Evolutionary conservation across 129 eudicot species (phyloP), one percentile per base, ranked within the genome.

Genomic region (Helichrysum umbraculigerum): DNA sequence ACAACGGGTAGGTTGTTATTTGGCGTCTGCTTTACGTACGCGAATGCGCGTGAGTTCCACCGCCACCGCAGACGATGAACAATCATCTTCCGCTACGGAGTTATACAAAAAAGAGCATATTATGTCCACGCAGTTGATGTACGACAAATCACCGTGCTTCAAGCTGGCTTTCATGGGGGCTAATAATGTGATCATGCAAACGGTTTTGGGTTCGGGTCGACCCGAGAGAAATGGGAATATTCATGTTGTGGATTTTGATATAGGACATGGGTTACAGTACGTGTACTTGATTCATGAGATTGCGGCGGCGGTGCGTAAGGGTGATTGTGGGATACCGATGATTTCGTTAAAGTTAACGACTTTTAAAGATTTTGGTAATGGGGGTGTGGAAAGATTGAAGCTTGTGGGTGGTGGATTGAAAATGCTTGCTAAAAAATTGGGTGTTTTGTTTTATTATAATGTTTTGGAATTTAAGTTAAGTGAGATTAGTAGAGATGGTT

Each of bases 81-180:
- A 6, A 28, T 37, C 85, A 0, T 42, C 84, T 3, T 73, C 86
- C 25, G 80, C 83, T 22, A 17, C 72, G 0, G 96, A 87, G 82
- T 61, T 94, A 3, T 85, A 71, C 83, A 44, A 74, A 15, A 81
- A 75, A 5, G 96, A 91, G 12, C 98, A 94, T 42, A 66, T 78
- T 30, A 8, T 66, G 8, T 79, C 90, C 1, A 76, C 86, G 1
- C 89, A 91, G 34, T 47, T 79, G 76, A 59, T 94, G 12, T 87
- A 86, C 77, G 96, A 94, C 15, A 81, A 72, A n/a, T 94, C 98
- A 3, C 96, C 97, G 1, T 94, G 97, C 59, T 94, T 91, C 77
- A 94, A 94, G 84, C 88, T 91, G 5, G 90, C 90, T 21, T 85
- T 89, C 66, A 81, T 88, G 87, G 90, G 91, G 2, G 93, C 96